Evolutionary conservation across 1,284 basidiomycete species (phyloP).

Genomic region (Testicularia cyperi): DNA sequence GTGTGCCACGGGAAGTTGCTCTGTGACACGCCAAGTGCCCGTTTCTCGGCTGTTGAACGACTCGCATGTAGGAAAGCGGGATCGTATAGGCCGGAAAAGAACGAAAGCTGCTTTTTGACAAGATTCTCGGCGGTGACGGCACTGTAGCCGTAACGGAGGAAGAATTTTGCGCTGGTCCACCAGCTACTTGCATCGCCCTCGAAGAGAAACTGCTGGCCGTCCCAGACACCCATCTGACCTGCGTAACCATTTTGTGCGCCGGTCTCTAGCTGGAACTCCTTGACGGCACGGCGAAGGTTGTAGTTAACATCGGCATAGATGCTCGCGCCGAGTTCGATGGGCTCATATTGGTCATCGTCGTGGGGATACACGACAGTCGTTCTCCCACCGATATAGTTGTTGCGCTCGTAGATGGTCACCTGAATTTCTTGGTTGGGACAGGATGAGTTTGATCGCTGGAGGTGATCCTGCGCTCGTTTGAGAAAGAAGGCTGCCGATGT

Average conservation of each 20-base stretch:
- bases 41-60: too few species aligned
- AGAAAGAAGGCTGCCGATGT: slow-evolving; percentile 86
- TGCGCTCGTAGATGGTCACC: slow-evolving; percentile 79
- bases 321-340: slow-evolving; percentile 80
- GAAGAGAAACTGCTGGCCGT: slow-evolving; percentile 66
- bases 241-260: slow-evolving; percentile 11
- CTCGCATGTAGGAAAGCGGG: slow-evolving; percentile 64
- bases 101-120: slow-evolving; percentile 63
- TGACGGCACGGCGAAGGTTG: slow-evolving; percentile 63
- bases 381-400: slow-evolving; percentile 78
- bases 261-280: slow-evolving; percentile 23
- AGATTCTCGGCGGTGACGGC: slow-evolving; percentile 66
- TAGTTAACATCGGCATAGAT: slow-evolving; percentile 82
- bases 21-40: too few species aligned
- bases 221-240: slow-evolving; percentile 68
- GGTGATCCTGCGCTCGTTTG: slow-evolving; percentile 61
- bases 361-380: slow-evolving; percentile 76
- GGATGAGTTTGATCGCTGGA: slow-evolving; percentile 3
- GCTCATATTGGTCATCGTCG: slow-evolving; percentile 65
- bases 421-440: slow-evolving; percentile 62
- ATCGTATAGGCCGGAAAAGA: slow-evolving; percentile 68
- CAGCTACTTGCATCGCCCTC: slow-evolving; percentile 46
- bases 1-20: slow-evolving; percentile 67
- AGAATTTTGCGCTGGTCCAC: slow-evolving; percentile 53
- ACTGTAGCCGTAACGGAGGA: slow-evolving; percentile 76